Conservation (phyloP, 2,329 filamentous ascomycete species). For the Penicillium glabrum region DNA sequence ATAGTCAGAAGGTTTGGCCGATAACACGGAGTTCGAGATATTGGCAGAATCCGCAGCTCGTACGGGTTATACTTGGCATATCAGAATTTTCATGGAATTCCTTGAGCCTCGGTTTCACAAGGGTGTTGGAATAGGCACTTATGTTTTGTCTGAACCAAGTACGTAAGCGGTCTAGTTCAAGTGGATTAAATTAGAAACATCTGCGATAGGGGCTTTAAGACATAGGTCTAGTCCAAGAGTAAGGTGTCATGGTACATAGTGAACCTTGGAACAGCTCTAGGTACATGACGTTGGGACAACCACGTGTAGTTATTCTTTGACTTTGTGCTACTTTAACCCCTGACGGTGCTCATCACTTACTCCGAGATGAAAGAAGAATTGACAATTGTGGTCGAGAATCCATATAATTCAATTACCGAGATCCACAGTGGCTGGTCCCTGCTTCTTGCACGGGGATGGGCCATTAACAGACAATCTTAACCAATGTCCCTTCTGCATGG, state of each 20-base stretch:
- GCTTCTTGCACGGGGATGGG: too few species aligned
- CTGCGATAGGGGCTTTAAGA: neutral
- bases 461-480: neutral
- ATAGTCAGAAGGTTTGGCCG: neutral
- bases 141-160: neutral
- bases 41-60: neutral
- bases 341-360: neutral
- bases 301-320: neutral
- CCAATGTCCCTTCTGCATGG: neutral
- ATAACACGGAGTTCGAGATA: neutral
- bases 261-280: neutral
- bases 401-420: too few species aligned
- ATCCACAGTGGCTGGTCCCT: neutral
- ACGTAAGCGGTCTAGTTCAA: neutral
- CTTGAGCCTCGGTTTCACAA: neutral
- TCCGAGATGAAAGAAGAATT: too few species aligned
- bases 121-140: neutral
- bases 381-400: too few species aligned
- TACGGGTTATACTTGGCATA: neutral
- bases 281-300: neutral
- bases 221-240: too few species aligned
- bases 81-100: neutral
- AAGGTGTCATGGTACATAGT: neutral
- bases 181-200: neutral
- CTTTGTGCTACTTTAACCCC: neutral